Evolutionary conservation across 768 basidiomycete species (phyloP), one percentile per base, ranked within the genome.

Genomic region (Termitomyces sp.): DNA sequence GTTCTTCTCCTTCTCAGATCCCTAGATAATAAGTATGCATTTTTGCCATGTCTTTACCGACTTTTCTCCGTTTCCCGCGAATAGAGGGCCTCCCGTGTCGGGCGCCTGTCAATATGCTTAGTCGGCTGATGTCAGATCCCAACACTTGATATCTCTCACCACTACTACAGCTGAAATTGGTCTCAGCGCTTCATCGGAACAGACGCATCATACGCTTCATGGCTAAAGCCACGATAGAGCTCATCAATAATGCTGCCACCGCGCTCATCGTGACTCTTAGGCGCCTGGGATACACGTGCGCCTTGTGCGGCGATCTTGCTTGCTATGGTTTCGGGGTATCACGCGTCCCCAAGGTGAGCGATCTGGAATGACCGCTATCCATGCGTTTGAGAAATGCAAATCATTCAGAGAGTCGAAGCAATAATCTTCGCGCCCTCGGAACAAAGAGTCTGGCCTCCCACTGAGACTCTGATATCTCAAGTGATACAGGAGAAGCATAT

Each of bases 241-340:
- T 32, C 19, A 17, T 42, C 27, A 16, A 2, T 19, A 29, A 21
- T 10, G 41, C 47, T 5, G 58, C 53, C 23, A 8, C 23, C 19
- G 14, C 58, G n/a, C 42, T 59, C 19, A 43, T 55, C 23, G 19
- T 49, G 5, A 48, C 43, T 10, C 21, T 63, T 3, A 41, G 29
- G 10, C 29, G 31, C 34, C 42, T 59, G 12, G 62, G 42, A 41
- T 56, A 60, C 23, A 32, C 42, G 19, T 59, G 52, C 41, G 58
- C 56, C 25, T 37, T 60, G 7, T 53, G 46, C 23, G 61, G 61
- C 14, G 61, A 62, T 27, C 23, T 60, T 17, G 57, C 51, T n/a
- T 60, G 51, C 38, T 41, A 51, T 43, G n/a, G 8, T 4, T 46
- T 54, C 34, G 62, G 59, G 12, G 12, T n/a, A 16, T 34, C 31